Base-by-base conservation (phyloP, 2,329 filamentous ascomycete genomes). In the Grosmannia clavigera region DNA sequence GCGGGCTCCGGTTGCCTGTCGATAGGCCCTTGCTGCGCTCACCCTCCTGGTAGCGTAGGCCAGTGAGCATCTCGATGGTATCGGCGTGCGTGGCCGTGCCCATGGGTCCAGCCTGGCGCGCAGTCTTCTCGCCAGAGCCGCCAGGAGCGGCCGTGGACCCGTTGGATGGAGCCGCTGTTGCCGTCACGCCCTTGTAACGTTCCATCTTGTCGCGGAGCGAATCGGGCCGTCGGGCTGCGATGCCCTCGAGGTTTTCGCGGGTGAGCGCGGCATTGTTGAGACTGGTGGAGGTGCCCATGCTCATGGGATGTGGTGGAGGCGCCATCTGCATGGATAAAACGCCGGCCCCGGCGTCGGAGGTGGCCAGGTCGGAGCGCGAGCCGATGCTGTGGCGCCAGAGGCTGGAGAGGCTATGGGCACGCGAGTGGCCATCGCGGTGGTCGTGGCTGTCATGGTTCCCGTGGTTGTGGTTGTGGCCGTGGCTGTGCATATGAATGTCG, bases 1-100 rank as follows among this genome's bases (percentile, higher is more conserved):
- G 85, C 9, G 90, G 90, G 65, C 87, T 92, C 40, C 83, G 83
- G 67, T 90, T 86, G 27, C 92, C 92, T 0, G 91, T 95, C 63
- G 89, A 94, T 66, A 96, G 90, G 22, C 91, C 91, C 61, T 85
- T 84, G 62, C 89, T 92, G 61, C 92, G 81, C 75, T 97, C 92
- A 55, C 92, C 92, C 65, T 96, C 90, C 22, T 87, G 81, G 70
- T 96, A 96, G 58, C 88, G 82, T 61, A 96, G 75, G 5, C 92
- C 92, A 0, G 92, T 97, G 63, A 96, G 79, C 81, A 96, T 90
- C 71, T 96, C 92, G 64, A 97, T 95, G 0, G 87, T 90, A 65
- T 96, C 90, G 5, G 90, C 83, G 67, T 92, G 89, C 0, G 70
- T 85, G 31, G 82, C 77, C n/a, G 58, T 51, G 50, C 52, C 38